Conservation (phyloP, 148 eudicot genomes). For the Tetragonia tetragonoides region DNA sequence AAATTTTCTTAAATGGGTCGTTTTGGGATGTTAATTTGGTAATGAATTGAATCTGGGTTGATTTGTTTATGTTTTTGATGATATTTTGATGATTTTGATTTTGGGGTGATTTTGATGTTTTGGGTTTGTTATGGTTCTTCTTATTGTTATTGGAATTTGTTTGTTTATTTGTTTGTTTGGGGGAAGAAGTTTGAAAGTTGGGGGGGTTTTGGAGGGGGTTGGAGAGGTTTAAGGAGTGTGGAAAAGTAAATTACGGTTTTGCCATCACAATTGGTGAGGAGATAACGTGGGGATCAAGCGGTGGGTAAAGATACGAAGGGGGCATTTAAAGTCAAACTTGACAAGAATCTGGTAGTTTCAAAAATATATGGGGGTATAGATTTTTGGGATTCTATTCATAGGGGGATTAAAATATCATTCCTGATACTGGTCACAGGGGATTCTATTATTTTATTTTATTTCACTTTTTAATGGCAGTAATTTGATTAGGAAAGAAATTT, state of each 20-base stretch:
- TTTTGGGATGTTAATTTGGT: too few species aligned
- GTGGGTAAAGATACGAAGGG: neutral
- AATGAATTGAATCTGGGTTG: neutral
- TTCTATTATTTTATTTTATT: too few species aligned
- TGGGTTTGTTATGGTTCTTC: neutral
- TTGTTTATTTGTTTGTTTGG: neutral
- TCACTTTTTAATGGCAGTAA: too few species aligned
- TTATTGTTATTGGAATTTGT: neutral
- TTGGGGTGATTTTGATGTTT: neutral
- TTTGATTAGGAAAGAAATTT: too few species aligned
- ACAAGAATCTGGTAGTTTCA: too few species aligned
- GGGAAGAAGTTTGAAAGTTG: constrained; percentile 5
- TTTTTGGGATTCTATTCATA: too few species aligned
- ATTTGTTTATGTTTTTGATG: neutral
- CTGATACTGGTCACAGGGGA: too few species aligned
- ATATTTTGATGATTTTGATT: neutral
- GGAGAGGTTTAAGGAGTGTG: constrained; percentile 7
- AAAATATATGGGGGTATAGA: too few species aligned
- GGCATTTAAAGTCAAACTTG: too few species aligned
- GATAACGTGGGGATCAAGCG: neutral
- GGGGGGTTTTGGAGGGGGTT: constrained; percentile 12
- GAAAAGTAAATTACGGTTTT: neutral
- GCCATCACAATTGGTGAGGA: neutral
- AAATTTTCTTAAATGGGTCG: too few species aligned
- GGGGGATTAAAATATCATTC: too few species aligned